Evolutionary conservation across 768 basidiomycete species (phyloP).

Genomic region (Suillus cothurnatus): DNA sequence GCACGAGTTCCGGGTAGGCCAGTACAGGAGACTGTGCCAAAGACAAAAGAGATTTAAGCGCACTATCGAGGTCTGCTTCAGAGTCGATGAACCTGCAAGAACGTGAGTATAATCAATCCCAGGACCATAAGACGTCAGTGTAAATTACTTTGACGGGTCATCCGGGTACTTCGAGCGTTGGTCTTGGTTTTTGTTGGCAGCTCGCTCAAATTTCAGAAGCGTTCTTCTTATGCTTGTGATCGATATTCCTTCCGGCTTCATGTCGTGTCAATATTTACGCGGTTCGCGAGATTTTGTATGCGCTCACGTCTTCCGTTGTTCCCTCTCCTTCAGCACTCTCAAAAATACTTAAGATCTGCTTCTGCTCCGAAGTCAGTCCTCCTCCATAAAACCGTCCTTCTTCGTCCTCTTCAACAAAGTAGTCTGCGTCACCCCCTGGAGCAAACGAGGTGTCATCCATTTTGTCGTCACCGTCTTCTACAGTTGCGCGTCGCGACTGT

Average conservation of each 20-base stretch:
- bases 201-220: conserved; percentile 81
- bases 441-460: conserved; percentile 55
- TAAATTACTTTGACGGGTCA: conserved; percentile 82
- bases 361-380: conserved; percentile 89
- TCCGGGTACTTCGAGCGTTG: conserved; percentile 94
- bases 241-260: conserved; percentile 66
- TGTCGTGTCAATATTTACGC: conserved; percentile 7
- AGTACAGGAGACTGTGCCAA: conserved; percentile 81
- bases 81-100: conserved; percentile 92
- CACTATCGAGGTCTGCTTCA: conserved; percentile 89
- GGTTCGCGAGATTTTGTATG: not conserved
- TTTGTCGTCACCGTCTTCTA: conserved; percentile 56
- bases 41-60: conserved; percentile 86
- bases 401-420: conserved; percentile 88
- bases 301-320: conserved; percentile 67
- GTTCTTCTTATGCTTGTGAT: conserved; percentile 71
- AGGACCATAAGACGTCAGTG: not conserved
- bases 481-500: conserved; percentile 46
- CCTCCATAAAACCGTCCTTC: conserved; percentile 94
- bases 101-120: conserved; percentile 10
- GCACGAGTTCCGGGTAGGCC: conserved; percentile 89
- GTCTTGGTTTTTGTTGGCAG: conserved; percentile 93
- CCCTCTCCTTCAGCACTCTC: conserved; percentile 71
- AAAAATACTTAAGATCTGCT: conserved; percentile 94
- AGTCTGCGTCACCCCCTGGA: conserved; percentile 88